Evolutionary conservation across 257 asterid genomes (phyloP), one percentile per base, ranked within the genome.

Genomic region (Petunia secreta): DNA sequence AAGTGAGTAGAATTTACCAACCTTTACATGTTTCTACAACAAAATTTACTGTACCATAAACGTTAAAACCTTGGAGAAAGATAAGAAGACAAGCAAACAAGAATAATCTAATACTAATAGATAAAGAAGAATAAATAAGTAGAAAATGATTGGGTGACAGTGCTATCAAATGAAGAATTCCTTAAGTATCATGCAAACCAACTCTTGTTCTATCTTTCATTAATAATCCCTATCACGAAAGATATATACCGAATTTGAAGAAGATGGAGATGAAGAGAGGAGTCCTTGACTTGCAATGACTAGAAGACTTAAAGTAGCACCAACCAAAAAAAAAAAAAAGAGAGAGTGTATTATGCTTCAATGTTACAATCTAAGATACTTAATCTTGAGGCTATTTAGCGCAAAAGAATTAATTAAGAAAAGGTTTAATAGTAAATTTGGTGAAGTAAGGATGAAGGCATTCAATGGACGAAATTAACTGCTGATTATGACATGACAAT

Each of bases 1-100:
- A 25, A 25, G 25, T 25, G 25, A 25, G 25, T 25, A 25, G 25
- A 46, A 38, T 38, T 38, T 14, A 15, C 10, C 4, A 3, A 25
- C 25, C 25, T 34, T 60, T 8, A 60, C 8, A 15, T 46, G 41
- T 13, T 43, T 75, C 86, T 83, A 80, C 69, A 78, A 86, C 86
- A 87, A 80, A 86, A 57, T 15, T 60, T 60, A 8, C 14, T 15
- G 25, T 60, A 8, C 14, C 40, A 8, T 53, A 53, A 10, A 53
- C 13, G 59, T 2, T 53, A 53, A 1, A 53, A 3, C 11, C 1
- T 53, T 53, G 10, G 3, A 5, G 13, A 10, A 3, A 53, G 13
- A 53, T 5, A 53, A 53, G n/a, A 15, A 53, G 13, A 2, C 10
- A 11, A n/a, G 2, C n/a, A 53, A 53, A 10, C 59, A 52, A 52